Evolutionary conservation across 1,139 yeast genomes (phyloP), one percentile per base, ranked within the genome.

Genomic region (Protomyces lactucae-debilis): DNA sequence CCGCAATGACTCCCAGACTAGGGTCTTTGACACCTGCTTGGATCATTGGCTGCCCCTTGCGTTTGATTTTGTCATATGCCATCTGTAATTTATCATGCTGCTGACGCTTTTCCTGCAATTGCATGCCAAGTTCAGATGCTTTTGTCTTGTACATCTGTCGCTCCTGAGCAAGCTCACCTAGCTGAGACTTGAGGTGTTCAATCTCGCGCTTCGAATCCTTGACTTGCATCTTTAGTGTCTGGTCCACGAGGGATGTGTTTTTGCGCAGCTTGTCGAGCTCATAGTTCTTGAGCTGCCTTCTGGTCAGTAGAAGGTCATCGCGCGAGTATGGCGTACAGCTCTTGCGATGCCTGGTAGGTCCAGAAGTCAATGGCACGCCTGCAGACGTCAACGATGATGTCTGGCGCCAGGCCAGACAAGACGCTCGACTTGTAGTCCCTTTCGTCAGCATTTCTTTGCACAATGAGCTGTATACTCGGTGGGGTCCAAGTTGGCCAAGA

Each of bases 381-480:
- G n/a, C 59, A 25, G 8, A 67, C 63, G 21, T 67, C 69, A 52
- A 64, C 60, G 40, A 67, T 66, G 12, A 65, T 55, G 6, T 67
- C 61, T 2, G 69, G 69, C 16, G 67, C 64, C 37, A 67, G 56
- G 6, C 69, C 69, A 0, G 69, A 65, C 25, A 67, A 61, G 6
- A 67, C 68, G 32, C 67, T 67, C 69, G 68, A 52, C 52, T 66
- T 67, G 52, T 67, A 67, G 35, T 65, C 67, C 23, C 68, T 67
- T 21, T 2, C 14, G 18, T 14, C n/a, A 40, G 21, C 39, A n/a
- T 5, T 37, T 28, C 32, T 28, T 5, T 28, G 32, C 25, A 32
- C n/a, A 21, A 3, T 23, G 52, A 21, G 45, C 36, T 37, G 8
- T 9, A 12, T 61, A 66, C 68, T 67, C 69, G 3, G 68, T 54